A percentile compares a stretch with the other conserved stretches of the same genome.
These are phyloP conservation scores for Trypanosoma grayi DNA, from an alignment of 208 protist genomes.

Conservation along the genomic window DNA sequence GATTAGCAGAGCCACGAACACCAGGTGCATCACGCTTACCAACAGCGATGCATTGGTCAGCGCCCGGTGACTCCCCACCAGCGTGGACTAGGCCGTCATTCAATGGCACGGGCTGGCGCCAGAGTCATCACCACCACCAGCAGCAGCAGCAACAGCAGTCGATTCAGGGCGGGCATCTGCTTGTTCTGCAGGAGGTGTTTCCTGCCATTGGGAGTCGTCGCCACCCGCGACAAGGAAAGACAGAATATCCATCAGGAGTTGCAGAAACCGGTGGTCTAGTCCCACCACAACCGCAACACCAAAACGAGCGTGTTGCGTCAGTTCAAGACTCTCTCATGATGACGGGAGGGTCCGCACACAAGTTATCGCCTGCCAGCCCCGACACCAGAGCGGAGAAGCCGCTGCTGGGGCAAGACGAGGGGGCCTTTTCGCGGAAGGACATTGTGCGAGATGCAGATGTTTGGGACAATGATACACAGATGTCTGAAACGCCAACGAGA, in stretches of 20 bases:
- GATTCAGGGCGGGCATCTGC: not conserved
- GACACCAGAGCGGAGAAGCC: not conserved
- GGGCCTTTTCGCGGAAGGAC: slow-evolving; percentile 4
- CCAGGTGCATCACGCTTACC: not conserved
- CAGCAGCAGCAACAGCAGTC: not conserved
- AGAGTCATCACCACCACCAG: too few species aligned
- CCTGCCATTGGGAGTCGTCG: slow-evolving; percentile 5
- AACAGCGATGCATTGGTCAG: not conserved
- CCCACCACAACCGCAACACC: not conserved
- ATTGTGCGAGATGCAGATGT: not conserved
- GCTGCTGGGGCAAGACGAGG: not conserved
- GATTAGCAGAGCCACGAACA: not conserved
- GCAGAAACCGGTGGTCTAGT: not conserved
- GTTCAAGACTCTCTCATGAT: not conserved
- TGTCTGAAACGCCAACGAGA: not conserved
- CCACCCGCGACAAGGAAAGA: not conserved
- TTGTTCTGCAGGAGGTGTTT: slow-evolving; percentile 6
- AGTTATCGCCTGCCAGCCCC: not conserved
- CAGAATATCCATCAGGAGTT: not conserved
- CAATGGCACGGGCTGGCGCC: too few species aligned
- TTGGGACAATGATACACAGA: not conserved
- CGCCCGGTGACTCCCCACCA: not conserved
- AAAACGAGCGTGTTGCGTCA: not conserved
- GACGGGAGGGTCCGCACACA: not conserved
- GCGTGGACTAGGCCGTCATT: slow-evolving; percentile 5